Evolutionary conservation across 2,329 filamentous ascomycete species (phyloP), one percentile per base, ranked within the genome.

Genomic region (Dendrostoma leiphaemia): DNA sequence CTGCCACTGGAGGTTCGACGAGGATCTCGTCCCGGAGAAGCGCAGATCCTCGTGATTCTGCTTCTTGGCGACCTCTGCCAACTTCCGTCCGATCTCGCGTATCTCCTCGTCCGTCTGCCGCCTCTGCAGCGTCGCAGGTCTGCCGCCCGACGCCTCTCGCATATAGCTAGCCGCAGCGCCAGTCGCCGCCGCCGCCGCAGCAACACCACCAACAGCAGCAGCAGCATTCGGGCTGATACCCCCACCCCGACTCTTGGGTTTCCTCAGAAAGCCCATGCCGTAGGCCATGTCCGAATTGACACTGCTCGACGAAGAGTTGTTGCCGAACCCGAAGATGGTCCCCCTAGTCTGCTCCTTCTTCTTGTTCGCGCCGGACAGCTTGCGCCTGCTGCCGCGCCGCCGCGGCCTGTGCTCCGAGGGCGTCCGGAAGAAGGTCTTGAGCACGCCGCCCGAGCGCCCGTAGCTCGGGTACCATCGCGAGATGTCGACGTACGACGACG

Each of bases 221-320:
- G 28, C 53, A 40, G 32, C 29, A 3, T 62, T 59, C 10, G 68
- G 65, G 24, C 65, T 69, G 31, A 63, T 61, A 15, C 48, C 40
- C 1, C 48, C 48, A 35, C 66, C 62, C 38, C 69, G 70, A 53
- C 67, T 72, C 58, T 65, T 65, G 26, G 61, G 58, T 38, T 71
- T 69, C 57, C 76, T 76, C 44, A 82, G 72, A 59, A 79, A 86
- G 15, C 83, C 85, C 51, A 72, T 77, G 9, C 86, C 85, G 64
- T 88, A 89, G 9, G 85, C 85, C 57, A 89, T 71, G 64, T 90
- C 86, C 19, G 80, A 82, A 67, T 88, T 84, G 51, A 59, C 54
- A 19, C 57, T 59, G 7, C 48, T 57, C 24, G 57, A 86, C 1
- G 85, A 89, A 2, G 81, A 85, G 62, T 85, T 86, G 62, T 85